phyloP scores from a whole-genome alignment of 192 early-diverging fungal genomes.

The Backusella luteola region DNA sequence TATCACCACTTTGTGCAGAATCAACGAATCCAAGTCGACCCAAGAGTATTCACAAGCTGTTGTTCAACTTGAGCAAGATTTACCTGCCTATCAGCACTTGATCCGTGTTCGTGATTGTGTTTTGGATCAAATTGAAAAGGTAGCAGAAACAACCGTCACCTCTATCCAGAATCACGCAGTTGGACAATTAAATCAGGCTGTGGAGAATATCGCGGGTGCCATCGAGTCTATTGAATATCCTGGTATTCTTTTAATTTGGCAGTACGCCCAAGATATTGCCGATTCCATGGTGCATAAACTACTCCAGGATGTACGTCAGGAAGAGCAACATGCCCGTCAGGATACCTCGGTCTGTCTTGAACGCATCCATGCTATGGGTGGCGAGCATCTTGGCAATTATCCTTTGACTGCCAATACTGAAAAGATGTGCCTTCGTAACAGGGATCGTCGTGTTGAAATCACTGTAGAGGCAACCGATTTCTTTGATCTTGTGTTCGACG shows the following conservation, averaged over 20 bases:
- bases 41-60: slow-evolving; percentile 62
- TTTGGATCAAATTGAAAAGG: slow-evolving; percentile 58
- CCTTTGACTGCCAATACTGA: slow-evolving; percentile 27
- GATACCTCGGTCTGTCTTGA: slow-evolving; percentile 40
- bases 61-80: slow-evolving; percentile 56
- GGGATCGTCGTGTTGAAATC: slow-evolving; percentile 21
- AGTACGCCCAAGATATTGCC: slow-evolving; percentile 81
- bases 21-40: slow-evolving; percentile 63
- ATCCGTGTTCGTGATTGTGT: slow-evolving; percentile 69
- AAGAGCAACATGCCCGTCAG: slow-evolving; percentile 55
- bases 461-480: slow-evolving; percentile 37
- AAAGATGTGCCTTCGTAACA: slow-evolving; percentile 19
- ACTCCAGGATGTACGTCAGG: slow-evolving; percentile 58
- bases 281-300: slow-evolving; percentile 64
- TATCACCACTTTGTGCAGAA: slow-evolving; percentile 66
- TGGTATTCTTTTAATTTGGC: slow-evolving; percentile 82
- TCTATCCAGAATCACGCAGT: slow-evolving; percentile 49
- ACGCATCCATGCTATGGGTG: slow-evolving; percentile 40
- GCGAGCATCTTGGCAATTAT: slow-evolving; percentile 36
- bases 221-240: slow-evolving; percentile 74
- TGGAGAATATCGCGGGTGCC: slow-evolving; percentile 67
- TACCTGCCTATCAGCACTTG: slow-evolving; percentile 78
- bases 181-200: slow-evolving; percentile 45
- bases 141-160: slow-evolving; percentile 58
- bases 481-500: slow-evolving; percentile 37